phyloP scores from a whole-genome alignment of 495 filamentous ascomycete species.

The Podospora bellae-mahoneyi region DNA sequence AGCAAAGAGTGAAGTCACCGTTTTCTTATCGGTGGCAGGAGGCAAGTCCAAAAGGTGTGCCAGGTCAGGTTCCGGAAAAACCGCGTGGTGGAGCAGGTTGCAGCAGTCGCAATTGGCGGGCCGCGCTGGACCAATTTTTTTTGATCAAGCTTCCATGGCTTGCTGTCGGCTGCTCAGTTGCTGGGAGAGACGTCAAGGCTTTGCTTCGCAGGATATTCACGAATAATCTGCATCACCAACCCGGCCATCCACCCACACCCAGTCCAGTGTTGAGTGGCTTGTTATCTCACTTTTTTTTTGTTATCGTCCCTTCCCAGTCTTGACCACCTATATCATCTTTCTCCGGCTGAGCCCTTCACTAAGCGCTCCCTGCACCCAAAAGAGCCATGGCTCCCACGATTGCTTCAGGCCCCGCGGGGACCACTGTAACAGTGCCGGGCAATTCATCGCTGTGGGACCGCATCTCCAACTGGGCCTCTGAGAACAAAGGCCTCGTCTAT shows the following conservation, averaged over 20 bases:
- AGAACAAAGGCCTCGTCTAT: conserved; percentile 92
- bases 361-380: background rate
- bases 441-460: conserved; percentile 79
- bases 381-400: conserved; percentile 40
- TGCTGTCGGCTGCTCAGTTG: conserved; percentile 12
- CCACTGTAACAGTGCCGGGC: conserved; percentile 39
- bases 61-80: conserved; percentile 17
- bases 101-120: conserved; percentile 19
- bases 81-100: conserved; percentile 6
- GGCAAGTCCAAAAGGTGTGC: background rate
- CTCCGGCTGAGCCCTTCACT: background rate
- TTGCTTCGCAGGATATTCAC: conserved; percentile 13
- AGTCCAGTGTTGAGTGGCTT: background rate
- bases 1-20: conserved; percentile 1
- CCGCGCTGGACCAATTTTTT: conserved; percentile 17
- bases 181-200: conserved; percentile 6
- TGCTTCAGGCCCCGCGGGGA: conserved; percentile 39
- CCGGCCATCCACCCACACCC: background rate
- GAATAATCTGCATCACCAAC: background rate
- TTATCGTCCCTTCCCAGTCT: background rate
- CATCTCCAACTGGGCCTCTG: conserved; percentile 85
- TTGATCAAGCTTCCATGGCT: conserved; percentile 18
- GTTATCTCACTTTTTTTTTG: background rate
- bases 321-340: background rate
- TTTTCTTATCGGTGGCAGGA: background rate